Evolutionary conservation across 1,284 basidiomycete species (phyloP), one percentile per base, ranked within the genome.

Genomic region (Ceratobasidium sp.): DNA sequence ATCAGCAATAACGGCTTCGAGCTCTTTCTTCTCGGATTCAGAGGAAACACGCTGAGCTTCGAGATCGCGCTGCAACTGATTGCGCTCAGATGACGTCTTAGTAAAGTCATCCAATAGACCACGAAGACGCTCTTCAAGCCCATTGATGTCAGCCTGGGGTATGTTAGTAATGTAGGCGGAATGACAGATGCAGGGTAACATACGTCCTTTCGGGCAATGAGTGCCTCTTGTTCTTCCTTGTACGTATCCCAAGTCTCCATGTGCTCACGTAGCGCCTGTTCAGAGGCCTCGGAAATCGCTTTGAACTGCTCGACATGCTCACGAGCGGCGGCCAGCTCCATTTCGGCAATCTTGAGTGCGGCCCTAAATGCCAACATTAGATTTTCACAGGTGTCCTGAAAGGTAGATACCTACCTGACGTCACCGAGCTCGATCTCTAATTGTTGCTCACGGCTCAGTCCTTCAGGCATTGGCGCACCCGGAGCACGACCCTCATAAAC

Each of bases 361-460:
- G 88, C 88, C 21, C 92, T 94, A 76, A 16, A n/a, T 46, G 64
- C 3, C 16, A 58, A 39, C 6, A 28, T n/a, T 39, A 28, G 43
- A 23, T 58, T 21, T 50, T 48, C n/a, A n/a, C n/a, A n/a, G n/a
- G n/a, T 9, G 26, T 30, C 34, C n/a, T 53, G 9, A 8, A 18
- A 58, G 39, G 0, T 18, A 16, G 16, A 10, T 0, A 1, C 84
- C 39, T 72, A 92, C 91, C 92, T 85, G 36, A 95, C 84, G 69
- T 94, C 92, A 3, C 93, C 93, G 30, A 96, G 88, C 78, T 96
- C 92, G 23, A 89, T 85, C 80, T 94, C 90, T 3, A 96, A 85
- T 77, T 93, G 91, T 77, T 93, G 90, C 77, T 94, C 93, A 30
- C 84, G 86, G 57, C 84, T 87, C 62, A 88, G 77, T 73, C 83